These are phyloP conservation scores for Malus sieversii DNA, from an alignment of 306 rosid species.

Conservation along the genomic window DNA sequence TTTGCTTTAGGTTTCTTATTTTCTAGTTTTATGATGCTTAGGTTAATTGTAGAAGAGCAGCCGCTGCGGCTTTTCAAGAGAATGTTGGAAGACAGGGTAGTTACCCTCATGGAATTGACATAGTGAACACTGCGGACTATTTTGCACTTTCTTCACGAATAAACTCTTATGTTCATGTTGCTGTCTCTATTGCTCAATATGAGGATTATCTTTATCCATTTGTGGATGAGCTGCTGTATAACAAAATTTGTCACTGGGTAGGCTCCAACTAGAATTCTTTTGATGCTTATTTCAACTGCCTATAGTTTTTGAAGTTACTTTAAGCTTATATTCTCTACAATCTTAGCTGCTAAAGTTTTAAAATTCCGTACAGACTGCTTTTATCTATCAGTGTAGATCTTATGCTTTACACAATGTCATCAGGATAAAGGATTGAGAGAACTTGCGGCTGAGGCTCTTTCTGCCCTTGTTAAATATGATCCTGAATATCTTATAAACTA, in stretches of 20 bases:
- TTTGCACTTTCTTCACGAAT: constrained; percentile 87
- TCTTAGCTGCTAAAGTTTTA: not conserved
- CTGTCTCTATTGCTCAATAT: constrained; percentile 67
- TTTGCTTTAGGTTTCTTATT: not conserved
- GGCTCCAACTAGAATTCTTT: constrained; percentile 17
- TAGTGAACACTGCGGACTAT: constrained; percentile 84
- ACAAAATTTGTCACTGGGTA: constrained; percentile 97
- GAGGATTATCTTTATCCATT: constrained; percentile 81
- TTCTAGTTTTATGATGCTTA: constrained; percentile 24
- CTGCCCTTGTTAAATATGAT: constrained; percentile 73
- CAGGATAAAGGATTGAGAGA: constrained; percentile 96
- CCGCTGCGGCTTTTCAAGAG: constrained; percentile 98
- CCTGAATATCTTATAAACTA: constrained; percentile 57
- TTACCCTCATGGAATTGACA: constrained; percentile 95
- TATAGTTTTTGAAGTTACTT: not conserved
- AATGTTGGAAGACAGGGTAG: constrained; percentile 98
- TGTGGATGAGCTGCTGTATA: constrained; percentile 65
- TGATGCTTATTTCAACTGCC: not conserved
- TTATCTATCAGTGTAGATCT: not conserved
- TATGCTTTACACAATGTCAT: not conserved
- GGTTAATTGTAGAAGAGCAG: constrained; percentile 99
- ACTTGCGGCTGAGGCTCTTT: constrained; percentile 83
- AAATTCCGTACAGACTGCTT: not conserved
- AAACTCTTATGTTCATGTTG: constrained; percentile 69
- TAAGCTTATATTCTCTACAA: not conserved